Conservation (phyloP, 768 basidiomycete species). For the Calocybe indica region DNA sequence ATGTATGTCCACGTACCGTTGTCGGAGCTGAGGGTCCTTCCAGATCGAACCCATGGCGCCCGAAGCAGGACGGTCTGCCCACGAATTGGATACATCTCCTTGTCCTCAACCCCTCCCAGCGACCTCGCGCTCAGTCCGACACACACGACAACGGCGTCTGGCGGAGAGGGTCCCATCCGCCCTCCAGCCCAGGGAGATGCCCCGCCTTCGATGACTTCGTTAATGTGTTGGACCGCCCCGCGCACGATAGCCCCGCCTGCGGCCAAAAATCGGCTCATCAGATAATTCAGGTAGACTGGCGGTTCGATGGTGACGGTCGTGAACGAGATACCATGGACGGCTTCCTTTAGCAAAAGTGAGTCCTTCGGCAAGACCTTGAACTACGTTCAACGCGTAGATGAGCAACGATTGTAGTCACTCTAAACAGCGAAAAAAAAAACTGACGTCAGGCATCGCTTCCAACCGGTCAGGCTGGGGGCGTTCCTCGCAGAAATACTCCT, state of each 20-base stretch:
- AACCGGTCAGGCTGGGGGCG: conserved; percentile 30
- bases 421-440: conserved; percentile 7
- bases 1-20: conserved; percentile 48
- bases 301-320: conserved; percentile 61
- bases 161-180: conserved; percentile 14
- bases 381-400: too few relatives aligned
- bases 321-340: conserved; percentile 44
- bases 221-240: conserved; percentile 53
- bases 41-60: conserved; percentile 54
- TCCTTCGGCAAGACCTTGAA: conserved; percentile 28
- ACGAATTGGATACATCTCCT: conserved; percentile 60
- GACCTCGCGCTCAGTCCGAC: conserved; percentile 64
- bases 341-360: conserved; percentile 30
- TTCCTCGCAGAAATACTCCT: conserved; percentile 47
- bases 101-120: conserved; percentile 73
- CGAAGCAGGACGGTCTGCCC: conserved; percentile 73
- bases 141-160: conserved; percentile 58
- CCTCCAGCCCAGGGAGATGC: conserved; percentile 20
- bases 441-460: conserved; percentile 48
- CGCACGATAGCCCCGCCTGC: conserved; percentile 51
- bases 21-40: conserved; percentile 36
- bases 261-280: conserved; percentile 50
- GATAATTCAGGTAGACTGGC: conserved; percentile 56
- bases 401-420: too few relatives aligned
- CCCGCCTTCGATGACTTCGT: conserved; percentile 55